Conservation (phyloP, 805 yeast species). For the Hyphopichia homilentoma region DNA sequence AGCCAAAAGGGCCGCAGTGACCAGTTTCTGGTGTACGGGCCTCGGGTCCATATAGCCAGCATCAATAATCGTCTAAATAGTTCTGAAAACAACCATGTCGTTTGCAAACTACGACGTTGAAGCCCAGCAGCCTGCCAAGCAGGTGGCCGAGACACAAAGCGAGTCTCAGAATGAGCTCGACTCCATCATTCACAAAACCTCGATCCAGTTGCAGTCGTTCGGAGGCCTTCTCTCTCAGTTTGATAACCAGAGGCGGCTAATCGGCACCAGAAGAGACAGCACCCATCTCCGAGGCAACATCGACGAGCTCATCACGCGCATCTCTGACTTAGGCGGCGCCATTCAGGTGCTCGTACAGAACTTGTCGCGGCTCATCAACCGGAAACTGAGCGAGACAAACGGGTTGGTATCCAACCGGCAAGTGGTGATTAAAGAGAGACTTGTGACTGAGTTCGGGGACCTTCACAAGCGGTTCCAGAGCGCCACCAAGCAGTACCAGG, state of each 20-base stretch:
- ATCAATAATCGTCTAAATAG: too few relatives aligned
- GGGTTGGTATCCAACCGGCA: conserved; percentile 34
- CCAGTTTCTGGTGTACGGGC: too few relatives aligned
- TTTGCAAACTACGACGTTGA: conserved; percentile 52
- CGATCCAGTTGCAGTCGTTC: conserved; percentile 42
- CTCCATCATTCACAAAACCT: conserved; percentile 28
- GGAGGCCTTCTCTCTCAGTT: conserved; percentile 48
- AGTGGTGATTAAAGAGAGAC: conserved; percentile 46
- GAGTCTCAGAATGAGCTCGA: conserved; percentile 26
- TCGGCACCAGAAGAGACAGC: conserved; percentile 54
- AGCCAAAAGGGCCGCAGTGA: too few relatives aligned
- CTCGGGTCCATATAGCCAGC: too few relatives aligned
- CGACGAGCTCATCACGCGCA: conserved; percentile 31
- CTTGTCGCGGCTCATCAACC: conserved; percentile 22
- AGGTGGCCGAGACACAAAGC: conserved; percentile 3
- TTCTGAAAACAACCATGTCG: too few relatives aligned
- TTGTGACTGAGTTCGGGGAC: conserved; percentile 53
- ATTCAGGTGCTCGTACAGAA: conserved; percentile 28
- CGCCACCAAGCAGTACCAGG: conserved; percentile 46
- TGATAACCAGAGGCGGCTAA: conserved; percentile 44
- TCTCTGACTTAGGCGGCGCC: conserved; percentile 25
- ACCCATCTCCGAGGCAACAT: conserved; percentile 27
- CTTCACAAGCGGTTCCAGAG: conserved; percentile 42
- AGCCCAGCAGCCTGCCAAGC: conserved; percentile 35
- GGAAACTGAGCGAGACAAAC: conserved; percentile 14